Percentiles rank a stretch among this genome's conserved stretches.
phyloP scores from a whole-genome alignment of 2,329 filamentous ascomycete genomes.

The Aureobasidium leucospermi region DNA sequence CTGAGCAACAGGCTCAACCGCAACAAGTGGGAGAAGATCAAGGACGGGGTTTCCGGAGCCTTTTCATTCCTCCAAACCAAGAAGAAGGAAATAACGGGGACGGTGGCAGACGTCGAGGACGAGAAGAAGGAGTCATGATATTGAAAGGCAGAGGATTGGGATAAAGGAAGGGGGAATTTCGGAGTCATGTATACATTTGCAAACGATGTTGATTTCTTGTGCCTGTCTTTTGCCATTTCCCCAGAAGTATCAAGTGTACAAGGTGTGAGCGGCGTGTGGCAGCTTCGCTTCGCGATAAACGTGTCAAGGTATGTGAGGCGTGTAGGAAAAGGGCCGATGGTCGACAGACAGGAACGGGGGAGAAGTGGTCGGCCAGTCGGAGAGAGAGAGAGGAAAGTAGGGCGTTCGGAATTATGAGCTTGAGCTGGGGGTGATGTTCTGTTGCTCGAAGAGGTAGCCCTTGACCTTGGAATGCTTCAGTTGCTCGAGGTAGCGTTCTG shows the following conservation, averaged over 20 bases:
- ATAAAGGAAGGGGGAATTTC: conserved; percentile 3
- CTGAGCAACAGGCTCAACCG: conserved; percentile 86
- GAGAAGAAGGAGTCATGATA: conserved; percentile 7
- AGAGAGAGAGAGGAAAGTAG: neutral
- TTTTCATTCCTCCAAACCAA: conserved; percentile 22
- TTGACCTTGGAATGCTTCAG: conserved; percentile 69
- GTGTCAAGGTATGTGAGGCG: neutral
- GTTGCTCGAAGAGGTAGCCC: conserved; percentile 72
- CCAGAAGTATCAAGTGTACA: neutral
- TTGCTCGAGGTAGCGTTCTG: conserved; percentile 73
- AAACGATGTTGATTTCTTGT: conserved; percentile 13
- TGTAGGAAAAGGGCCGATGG: neutral
- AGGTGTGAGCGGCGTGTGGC: neutral
- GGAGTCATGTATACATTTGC: conserved; percentile 15
- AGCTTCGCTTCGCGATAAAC: neutral
- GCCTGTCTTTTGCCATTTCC: neutral
- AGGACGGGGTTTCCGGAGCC: conserved; percentile 38
- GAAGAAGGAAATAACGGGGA: conserved; percentile 15
- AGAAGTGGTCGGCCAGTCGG: neutral
- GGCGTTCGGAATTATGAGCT: conserved; percentile 30
- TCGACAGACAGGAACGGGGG: neutral
- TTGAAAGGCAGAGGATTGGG: conserved; percentile 5
- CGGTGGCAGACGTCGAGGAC: neutral
- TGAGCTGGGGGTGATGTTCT: conserved; percentile 59
- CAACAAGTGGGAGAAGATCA: conserved; percentile 65